These are phyloP conservation scores for Oryza meridionalis DNA, from an alignment of 176 grass and related monocot genomes.

Conservation along the genomic window DNA sequence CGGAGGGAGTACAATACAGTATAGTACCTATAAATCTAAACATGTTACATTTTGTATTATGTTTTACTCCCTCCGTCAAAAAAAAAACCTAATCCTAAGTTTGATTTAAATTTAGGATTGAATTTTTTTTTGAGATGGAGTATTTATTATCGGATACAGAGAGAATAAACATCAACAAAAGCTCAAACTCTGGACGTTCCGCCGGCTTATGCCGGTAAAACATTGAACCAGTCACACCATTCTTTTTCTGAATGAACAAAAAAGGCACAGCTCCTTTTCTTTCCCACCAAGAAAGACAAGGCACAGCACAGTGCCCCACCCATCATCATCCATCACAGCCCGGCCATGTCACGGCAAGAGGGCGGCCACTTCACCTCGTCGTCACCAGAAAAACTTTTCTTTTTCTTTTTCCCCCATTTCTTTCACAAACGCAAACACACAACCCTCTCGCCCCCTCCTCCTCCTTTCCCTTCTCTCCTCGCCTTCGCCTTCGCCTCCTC, in stretches of 20 bases:
- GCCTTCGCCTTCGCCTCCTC: no score
- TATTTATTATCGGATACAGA: no score
- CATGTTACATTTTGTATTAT: no score
- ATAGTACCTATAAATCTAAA: no score
- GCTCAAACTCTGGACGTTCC: not conserved
- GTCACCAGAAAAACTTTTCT: not conserved
- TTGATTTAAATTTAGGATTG: no score
- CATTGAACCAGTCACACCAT: not conserved
- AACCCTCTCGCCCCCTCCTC: not conserved
- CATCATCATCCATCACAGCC: slow-evolving; percentile 32
- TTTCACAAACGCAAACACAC: not conserved
- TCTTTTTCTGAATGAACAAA: not conserved
- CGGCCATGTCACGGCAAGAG: slow-evolving; percentile 16
- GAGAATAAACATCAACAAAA: no score
- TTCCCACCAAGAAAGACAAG: slow-evolving; percentile 36
- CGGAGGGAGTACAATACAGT: no score
- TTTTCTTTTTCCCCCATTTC: not conserved
- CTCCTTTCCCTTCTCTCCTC: slow-evolving; percentile 10
- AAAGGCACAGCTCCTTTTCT: slow-evolving; percentile 24
- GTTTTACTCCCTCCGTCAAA: no score
- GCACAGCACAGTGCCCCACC: slow-evolving; percentile 21
- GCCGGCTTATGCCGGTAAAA: not conserved
- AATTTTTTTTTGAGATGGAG: no score
- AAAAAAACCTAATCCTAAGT: no score
- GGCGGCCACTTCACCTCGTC: slow-evolving; percentile 28